These are phyloP conservation scores for Clavariopsis aquatica DNA, from an alignment of 495 filamentous ascomycete species.

Conservation along the genomic window DNA sequence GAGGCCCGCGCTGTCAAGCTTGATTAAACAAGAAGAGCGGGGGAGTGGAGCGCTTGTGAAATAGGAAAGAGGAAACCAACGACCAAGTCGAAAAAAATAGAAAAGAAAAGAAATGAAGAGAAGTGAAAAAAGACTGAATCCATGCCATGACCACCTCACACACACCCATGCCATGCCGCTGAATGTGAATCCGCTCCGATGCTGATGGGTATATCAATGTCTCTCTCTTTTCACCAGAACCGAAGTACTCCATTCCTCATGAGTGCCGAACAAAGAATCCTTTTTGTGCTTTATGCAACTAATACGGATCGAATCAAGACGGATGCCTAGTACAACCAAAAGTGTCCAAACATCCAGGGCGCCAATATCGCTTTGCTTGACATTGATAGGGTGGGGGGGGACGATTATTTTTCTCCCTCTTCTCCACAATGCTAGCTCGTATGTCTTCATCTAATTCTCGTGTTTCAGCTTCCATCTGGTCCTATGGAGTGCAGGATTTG, in stretches of 20 bases:
- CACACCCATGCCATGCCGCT: background rate
- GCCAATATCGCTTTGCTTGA: background rate
- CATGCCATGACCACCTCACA: background rate
- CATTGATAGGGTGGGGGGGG: too few relatives aligned
- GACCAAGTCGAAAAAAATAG: too few relatives aligned
- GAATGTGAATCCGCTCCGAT: background rate
- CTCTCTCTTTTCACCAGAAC: background rate
- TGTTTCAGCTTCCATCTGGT: background rate
- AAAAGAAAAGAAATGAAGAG: too few relatives aligned
- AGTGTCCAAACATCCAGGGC: background rate
- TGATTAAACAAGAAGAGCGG: too few relatives aligned
- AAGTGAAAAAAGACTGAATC: background rate
- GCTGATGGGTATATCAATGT: conserved; percentile 1
- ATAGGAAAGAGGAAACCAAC: too few relatives aligned
- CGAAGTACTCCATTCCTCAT: background rate
- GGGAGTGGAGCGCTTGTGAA: too few relatives aligned
- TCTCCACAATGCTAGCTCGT: background rate
- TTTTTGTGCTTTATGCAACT: background rate
- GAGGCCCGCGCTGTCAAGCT: too few relatives aligned
- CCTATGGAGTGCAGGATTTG: background rate
- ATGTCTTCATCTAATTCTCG: background rate
- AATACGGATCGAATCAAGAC: background rate
- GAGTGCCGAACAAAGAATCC: background rate
- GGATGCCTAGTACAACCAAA: background rate
- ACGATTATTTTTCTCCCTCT: too few relatives aligned